Percentiles rank a stretch among this genome's conserved stretches.
These are phyloP conservation scores for Gracilariopsis chorda DNA, from an alignment of 23 red algal genomes.

Conservation along the genomic window DNA sequence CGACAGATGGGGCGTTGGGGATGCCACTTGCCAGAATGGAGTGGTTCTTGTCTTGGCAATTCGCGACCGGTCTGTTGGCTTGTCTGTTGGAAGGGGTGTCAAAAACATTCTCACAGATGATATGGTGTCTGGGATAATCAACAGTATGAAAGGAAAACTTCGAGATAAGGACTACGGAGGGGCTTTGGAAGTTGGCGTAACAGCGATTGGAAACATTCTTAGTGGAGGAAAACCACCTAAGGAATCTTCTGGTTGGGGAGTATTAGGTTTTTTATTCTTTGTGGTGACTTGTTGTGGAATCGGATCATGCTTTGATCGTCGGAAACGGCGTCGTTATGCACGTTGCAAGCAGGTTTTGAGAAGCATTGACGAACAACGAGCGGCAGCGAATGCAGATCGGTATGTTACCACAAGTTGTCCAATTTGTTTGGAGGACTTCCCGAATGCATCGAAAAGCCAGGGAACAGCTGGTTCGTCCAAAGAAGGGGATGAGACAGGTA, in stretches of 20 bases:
- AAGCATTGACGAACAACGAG: constrained; percentile 35
- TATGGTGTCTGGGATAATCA: constrained; percentile 31
- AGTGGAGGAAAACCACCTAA: constrained; percentile 27
- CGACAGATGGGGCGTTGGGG: constrained; percentile 79
- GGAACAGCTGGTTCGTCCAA: background rate
- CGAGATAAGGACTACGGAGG: background rate
- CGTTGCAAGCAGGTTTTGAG: constrained; percentile 25
- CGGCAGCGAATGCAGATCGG: background rate
- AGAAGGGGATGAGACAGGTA: background rate
- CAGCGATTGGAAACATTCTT: constrained; percentile 31
- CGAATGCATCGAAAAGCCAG: background rate
- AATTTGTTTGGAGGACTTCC: constrained; percentile 64
- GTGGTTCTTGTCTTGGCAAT: constrained; percentile 50
- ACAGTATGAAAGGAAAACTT: constrained; percentile 10
- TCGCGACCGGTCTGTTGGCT: constrained; percentile 42
- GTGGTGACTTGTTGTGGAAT: background rate
- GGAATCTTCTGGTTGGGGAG: background rate
- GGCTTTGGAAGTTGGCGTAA: constrained; percentile 46
- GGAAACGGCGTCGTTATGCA: background rate
- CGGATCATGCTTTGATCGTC: background rate
- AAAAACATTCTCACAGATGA: constrained; percentile 16
- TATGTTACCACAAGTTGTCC: constrained; percentile 57
- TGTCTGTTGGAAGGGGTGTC: constrained; percentile 55
- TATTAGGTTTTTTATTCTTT: background rate
- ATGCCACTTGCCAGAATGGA: constrained; percentile 61